Base-by-base conservation (phyloP, 768 basidiomycete species). In the Calocera viscosa region DNA sequence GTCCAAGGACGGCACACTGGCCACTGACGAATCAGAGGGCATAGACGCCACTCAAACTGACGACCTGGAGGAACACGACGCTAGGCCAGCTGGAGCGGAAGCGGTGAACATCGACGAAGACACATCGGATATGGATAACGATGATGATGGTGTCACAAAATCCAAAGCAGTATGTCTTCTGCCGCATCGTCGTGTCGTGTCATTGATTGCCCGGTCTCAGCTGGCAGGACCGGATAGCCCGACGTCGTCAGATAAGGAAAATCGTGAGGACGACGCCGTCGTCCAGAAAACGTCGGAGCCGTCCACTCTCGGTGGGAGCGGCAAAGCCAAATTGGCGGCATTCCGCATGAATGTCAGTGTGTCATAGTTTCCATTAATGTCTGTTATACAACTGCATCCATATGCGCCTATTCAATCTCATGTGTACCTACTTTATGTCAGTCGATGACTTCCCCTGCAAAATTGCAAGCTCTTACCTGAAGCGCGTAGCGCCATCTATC, bases 161-260 rank as follows among this genome's bases (percentile, higher is more conserved):
- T 28, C 30, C 14, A 60, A 60, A 60, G 22, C 53, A 32, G 53
- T 60, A 60, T 32, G 14, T 60, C 10, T 32, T 26, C 7, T 32
- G 5, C 30, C 2, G 14, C 24, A 28, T 11, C 53, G 14, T 60
- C 53, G 19, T 60, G 53, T 60, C 30, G 53, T 2, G 24, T 28
- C 30, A 32, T 19, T 60, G 53, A 60, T 60, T 60, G 30, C 53
- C 53, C 8, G 10, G 30, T 60, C 10, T 28, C 30, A 60, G 26
- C 53, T 28, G 53, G 19, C 53, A 60, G 30, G 2, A 19, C 53
- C 53, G 53, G 53, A 60, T 32, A 60, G 53, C 53, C 24, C 53
- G 53, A 60, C 53, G 5, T 60, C 53, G 2, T 60, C 53, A 26
- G 53, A 60, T 60, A 60, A 60, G 53, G 53, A 60, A 60, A 60